A percentile compares a stretch with the other conserved stretches of the same genome.
Conservation (phyloP, 2,329 filamentous ascomycete genomes). For the Rhinocladiella similis region DNA sequence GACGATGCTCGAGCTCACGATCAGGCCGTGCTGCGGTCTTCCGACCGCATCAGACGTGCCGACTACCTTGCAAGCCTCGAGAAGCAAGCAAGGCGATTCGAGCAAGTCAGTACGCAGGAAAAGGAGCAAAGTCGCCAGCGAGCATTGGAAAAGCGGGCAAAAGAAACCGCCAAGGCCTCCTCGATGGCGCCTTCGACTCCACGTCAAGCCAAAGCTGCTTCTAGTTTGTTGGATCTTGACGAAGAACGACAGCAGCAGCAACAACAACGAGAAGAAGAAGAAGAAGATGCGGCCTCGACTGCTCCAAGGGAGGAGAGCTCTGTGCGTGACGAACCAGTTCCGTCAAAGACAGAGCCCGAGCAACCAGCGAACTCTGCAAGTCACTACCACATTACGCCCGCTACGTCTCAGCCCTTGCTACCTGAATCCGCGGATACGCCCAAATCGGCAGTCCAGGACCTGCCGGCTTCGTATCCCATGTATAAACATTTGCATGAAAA, state of each 20-base stretch:
- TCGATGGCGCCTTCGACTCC: slow-evolving; percentile 25
- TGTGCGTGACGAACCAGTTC: neutral
- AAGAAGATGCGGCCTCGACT: no score
- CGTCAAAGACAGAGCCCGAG: neutral
- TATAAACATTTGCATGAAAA: slow-evolving; percentile 76
- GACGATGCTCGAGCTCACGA: slow-evolving; percentile 76
- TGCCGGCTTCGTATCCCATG: slow-evolving; percentile 65
- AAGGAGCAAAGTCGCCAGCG: slow-evolving; percentile 53
- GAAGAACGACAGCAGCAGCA: slow-evolving; percentile 9
- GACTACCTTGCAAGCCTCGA: slow-evolving; percentile 61
- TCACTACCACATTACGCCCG: slow-evolving; percentile 45
- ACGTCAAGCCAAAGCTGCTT: neutral
- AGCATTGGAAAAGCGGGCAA: slow-evolving; percentile 51
- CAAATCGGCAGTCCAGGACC: slow-evolving; percentile 33
- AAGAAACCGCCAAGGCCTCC: slow-evolving; percentile 25
- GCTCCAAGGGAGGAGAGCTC: neutral
- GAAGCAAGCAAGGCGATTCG: slow-evolving; percentile 55
- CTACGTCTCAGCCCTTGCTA: slow-evolving; percentile 51
- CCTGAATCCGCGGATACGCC: slow-evolving; percentile 34
- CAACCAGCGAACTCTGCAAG: slow-evolving; percentile 1
- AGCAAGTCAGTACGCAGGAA: slow-evolving; percentile 46
- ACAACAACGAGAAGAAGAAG: neutral
- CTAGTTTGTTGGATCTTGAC: slow-evolving; percentile 10
- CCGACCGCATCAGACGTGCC: slow-evolving; percentile 59
- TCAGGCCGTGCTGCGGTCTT: slow-evolving; percentile 56